phyloP scores from a whole-genome alignment of 306 rosid species.

The Coriaria nepalensis region DNA sequence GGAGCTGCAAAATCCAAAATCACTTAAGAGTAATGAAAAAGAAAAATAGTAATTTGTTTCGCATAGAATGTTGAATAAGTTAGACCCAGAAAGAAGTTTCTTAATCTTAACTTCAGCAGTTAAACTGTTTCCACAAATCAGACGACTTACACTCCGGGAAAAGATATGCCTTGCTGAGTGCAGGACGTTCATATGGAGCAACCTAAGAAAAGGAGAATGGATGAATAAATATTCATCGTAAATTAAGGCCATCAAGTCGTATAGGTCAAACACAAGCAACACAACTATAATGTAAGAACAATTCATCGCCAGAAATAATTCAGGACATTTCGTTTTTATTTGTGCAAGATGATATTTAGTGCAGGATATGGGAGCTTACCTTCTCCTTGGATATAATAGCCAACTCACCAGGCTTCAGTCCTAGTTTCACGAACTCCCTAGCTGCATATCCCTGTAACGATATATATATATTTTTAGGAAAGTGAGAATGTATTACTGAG shows the following conservation, averaged over 20 bases:
- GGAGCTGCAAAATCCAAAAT: slow-evolving; percentile 57
- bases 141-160: slow-evolving; percentile 77
- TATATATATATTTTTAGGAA: slow-evolving; percentile 1
- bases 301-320: too few relatives aligned
- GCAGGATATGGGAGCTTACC: slow-evolving; percentile 34
- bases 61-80: too few relatives aligned
- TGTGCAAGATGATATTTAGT: too few relatives aligned
- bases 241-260: background rate
- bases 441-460: slow-evolving; percentile 84
- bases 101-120: background rate
- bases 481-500: background rate
- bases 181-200: slow-evolving; percentile 98
- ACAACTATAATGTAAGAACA: too few relatives aligned
- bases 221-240: background rate
- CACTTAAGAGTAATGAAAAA: slow-evolving; percentile 1
- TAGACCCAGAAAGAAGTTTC: too few relatives aligned
- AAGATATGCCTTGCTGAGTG: slow-evolving; percentile 92
- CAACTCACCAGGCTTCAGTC: slow-evolving; percentile 74
- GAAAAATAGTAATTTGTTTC: background rate
- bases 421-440: slow-evolving; percentile 75
- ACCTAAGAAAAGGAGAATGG: slow-evolving; percentile 43
- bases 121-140: background rate
- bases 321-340: too few relatives aligned
- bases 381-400: slow-evolving; percentile 89
- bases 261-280: background rate